Evolutionary conservation across 257 asterid genomes (phyloP).

Genomic region (Solanum appendiculatum): DNA sequence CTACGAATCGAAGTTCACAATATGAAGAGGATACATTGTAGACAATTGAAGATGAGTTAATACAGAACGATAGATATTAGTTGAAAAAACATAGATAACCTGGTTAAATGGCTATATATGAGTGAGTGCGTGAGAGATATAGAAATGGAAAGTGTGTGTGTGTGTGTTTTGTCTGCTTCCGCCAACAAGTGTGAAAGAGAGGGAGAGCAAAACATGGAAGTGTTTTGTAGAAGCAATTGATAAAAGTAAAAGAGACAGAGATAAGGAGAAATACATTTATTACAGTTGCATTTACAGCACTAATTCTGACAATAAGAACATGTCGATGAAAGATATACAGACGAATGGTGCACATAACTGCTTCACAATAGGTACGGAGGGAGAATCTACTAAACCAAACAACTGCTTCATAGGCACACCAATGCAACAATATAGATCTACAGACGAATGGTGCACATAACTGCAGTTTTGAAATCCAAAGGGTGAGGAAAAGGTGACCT

Average conservation of each 20-base stretch:
- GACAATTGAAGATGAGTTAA: background rate
- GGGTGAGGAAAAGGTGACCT: conserved; percentile 57
- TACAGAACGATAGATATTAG: background rate
- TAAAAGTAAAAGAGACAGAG: background rate
- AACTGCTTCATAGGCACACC: background rate
- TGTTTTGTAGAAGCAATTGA: background rate
- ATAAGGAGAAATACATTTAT: background rate
- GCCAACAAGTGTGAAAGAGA: too few species aligned
- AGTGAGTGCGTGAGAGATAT: background rate
- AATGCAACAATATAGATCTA: conserved; percentile 18
- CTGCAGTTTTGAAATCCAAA: conserved; percentile 62
- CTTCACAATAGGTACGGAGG: background rate
- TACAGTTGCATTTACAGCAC: background rate
- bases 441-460: conserved; percentile 60
- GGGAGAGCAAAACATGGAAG: background rate
- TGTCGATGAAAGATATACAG: background rate
- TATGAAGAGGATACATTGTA: background rate
- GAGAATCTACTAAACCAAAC: background rate
- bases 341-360: too few species aligned
- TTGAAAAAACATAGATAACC: background rate
- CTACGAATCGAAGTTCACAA: background rate
- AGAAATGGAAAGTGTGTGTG: background rate
- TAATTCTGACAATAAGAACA: background rate
- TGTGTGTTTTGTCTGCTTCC: too few species aligned
- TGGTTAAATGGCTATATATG: background rate